Evolutionary conservation across 1,284 basidiomycete species (phyloP), one percentile per base, ranked within the genome.

Genomic region (Lignosus rhinocerotis): DNA sequence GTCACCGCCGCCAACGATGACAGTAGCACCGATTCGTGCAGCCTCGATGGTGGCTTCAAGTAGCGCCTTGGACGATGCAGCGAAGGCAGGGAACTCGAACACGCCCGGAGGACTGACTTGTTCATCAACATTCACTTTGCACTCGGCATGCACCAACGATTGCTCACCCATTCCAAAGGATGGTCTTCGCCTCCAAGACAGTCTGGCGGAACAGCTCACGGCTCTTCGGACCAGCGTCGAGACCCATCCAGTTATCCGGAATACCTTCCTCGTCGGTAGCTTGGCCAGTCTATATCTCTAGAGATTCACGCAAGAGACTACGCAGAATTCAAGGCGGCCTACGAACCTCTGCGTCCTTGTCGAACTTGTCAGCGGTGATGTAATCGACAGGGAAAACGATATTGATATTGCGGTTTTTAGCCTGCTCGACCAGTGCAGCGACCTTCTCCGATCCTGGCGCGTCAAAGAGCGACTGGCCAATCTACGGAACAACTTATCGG

Each of bases 371-470:
- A 42, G 89, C 97, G 21, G 90, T 97, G 70, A 98, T 78, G 76
- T 90, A 98, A 79, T 99, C 96, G 61, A 95, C 83, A 36, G 96
- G 97, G 83, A 98, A 94, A 64, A 98, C 92, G 60, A 99, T 77
- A 77, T 98, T 90, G 80, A 99, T 93, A 70, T 90, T 88, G 80
- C 96, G 94, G 75, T 84, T 81, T 80, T 94, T 92, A 51, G 96
- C 96, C 82, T 98, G 98, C 74, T 93, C 92, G 59, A 98, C 82
- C 57, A 99, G 85, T 19, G 75, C 81, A 39, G 80, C 78, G 48
- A 98, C 96, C 76, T 98, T 96, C 75, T 93, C 84, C 50, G 94
- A 85, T 44, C 97, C 97, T 56, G 91, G 84, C 70, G 86, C 82
- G 77, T 99, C 96, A 70, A 96, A 99, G 62, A 99, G 88, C 25